Percentiles rank a stretch among this genome's conserved stretches.
Conservation (phyloP, 2,329 filamentous ascomycete genomes). For the Orbilia oligospora region DNA sequence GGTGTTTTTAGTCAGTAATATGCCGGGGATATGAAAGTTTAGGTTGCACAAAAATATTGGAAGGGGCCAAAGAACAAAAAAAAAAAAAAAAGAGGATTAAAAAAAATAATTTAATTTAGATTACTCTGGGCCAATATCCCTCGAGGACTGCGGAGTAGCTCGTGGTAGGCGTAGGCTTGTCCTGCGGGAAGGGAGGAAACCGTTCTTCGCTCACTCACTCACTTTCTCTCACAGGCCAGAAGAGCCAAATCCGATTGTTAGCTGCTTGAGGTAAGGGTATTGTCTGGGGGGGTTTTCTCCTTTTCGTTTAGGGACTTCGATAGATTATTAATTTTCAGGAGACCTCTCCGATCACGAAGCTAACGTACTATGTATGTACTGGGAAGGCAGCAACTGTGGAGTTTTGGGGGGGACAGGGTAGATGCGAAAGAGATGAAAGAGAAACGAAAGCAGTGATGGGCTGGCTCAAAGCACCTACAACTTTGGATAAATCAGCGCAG, state of each 20-base stretch:
- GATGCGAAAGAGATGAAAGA: conserved; percentile 30
- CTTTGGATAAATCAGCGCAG: conserved; percentile 15
- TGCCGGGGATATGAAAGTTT: conserved; percentile 46
- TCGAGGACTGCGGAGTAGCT: conserved; percentile 40
- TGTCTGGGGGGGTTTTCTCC: conserved; percentile 27
- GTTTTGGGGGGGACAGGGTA: conserved; percentile 32
- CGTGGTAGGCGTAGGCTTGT: conserved; percentile 19
- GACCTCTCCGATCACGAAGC: conserved; percentile 26
- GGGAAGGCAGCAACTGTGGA: conserved; percentile 44
- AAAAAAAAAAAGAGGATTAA: background rate
- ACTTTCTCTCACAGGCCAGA: conserved; percentile 28
- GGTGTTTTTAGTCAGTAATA: too few species aligned
- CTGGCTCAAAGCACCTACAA: conserved; percentile 21
- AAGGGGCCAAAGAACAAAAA: background rate
- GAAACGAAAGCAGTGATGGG: conserved; percentile 30
- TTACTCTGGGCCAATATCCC: conserved; percentile 51
- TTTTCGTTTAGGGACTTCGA: conserved; percentile 38
- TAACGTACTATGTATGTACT: too few species aligned
- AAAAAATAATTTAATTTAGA: conserved; percentile 3
- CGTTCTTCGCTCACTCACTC: conserved; percentile 36
- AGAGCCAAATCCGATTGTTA: conserved; percentile 40
- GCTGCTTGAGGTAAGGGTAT: conserved; percentile 11
- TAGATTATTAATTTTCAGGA: conserved; percentile 55
- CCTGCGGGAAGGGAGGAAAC: conserved; percentile 55
- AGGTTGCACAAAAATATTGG: conserved; percentile 56